Conservation (phyloP, 2,329 filamentous ascomycete genomes). For the Elsinoe australis region DNA sequence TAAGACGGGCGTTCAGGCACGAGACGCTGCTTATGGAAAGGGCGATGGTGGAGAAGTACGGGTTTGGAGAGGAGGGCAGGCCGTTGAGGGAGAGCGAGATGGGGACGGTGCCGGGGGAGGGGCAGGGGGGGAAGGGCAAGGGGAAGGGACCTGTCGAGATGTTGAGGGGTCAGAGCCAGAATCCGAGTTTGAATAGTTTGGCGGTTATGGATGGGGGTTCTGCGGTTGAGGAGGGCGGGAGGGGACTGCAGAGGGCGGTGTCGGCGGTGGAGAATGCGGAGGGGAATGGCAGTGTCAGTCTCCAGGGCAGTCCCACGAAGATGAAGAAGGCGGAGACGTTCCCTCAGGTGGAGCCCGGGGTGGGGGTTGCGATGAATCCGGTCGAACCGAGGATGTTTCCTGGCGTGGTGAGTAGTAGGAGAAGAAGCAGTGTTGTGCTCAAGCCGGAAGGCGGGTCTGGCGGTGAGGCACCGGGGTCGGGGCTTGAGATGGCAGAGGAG, state of each 20-base stretch:
- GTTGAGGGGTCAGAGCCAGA: background rate
- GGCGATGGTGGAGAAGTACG: constrained; percentile 44
- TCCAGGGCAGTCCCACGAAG: constrained; percentile 25
- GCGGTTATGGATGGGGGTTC: too few relatives aligned
- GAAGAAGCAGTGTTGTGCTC: constrained; percentile 28
- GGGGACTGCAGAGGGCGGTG: background rate
- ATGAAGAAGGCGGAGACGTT: constrained; percentile 9
- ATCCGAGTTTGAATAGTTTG: background rate
- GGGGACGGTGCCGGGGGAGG: background rate
- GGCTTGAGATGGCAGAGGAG: too few relatives aligned
- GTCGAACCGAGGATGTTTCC: constrained; percentile 63
- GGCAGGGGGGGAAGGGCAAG: background rate
- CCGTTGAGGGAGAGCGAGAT: constrained; percentile 23
- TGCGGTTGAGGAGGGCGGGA: too few relatives aligned
- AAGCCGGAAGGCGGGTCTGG: background rate
- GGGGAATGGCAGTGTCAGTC: constrained; percentile 15
- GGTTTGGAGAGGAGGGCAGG: constrained; percentile 18
- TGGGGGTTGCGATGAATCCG: constrained; percentile 25
- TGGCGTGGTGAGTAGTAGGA: constrained; percentile 51
- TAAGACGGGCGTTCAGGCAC: constrained; percentile 80
- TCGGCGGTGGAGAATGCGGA: background rate
- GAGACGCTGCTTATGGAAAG: constrained; percentile 79
- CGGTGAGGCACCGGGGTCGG: background rate
- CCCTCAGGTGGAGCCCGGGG: constrained; percentile 31
- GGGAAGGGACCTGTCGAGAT: background rate